Base-by-base conservation (phyloP, 1,139 yeast genomes). In the Magnusiomyces paraingens region DNA sequence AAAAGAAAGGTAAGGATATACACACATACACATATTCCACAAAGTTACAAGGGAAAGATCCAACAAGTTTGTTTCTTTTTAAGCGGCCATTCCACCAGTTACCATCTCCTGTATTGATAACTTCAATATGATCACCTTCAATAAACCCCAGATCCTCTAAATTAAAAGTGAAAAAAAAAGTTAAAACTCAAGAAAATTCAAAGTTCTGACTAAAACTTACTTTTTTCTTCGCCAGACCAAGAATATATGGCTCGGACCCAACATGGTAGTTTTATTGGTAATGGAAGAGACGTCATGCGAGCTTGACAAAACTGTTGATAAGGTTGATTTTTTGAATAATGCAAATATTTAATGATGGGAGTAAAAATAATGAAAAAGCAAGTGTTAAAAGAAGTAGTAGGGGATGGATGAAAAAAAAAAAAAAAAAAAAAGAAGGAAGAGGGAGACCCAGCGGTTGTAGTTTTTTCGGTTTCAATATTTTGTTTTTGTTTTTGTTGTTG, bases 31-130 rank as follows among this genome's bases (percentile, higher is more conserved):
- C 49, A 78, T 65, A 66, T 57, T 81, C 83, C n/a, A 90, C 97
- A 66, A 86, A 91, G 64, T 90, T 93, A 51, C 83, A 79, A 0
- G 98, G 98, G 64, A 93, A 91, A 52, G 82, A 77, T 0, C 99
- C 99, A 49, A 83, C 82, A 59, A 87, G 82, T 60, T 83, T 86
- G 71, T 89, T 90, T 64, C 98, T 77, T 60, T 83, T 74, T 55
- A 91, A 77, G 59, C 79, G 76, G 1, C 99, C 99, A 64, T 82
- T 86, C 86, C 94, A 90, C 95, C 96, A 89, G 64, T 84, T 83
- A 21, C 95, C 96, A 65, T 91, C 95, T 8, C 93, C 90, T 2
- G 84, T 73, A 61, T 84, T 78, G 48, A 81, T 76, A 5, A 93
- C 95, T 59, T 90, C 95, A 62, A 93, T 86, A 50, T 87, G 73